Evolutionary conservation across 192 early-diverging fungal species (phyloP).

Genomic region (Linnemannia zychae): DNA sequence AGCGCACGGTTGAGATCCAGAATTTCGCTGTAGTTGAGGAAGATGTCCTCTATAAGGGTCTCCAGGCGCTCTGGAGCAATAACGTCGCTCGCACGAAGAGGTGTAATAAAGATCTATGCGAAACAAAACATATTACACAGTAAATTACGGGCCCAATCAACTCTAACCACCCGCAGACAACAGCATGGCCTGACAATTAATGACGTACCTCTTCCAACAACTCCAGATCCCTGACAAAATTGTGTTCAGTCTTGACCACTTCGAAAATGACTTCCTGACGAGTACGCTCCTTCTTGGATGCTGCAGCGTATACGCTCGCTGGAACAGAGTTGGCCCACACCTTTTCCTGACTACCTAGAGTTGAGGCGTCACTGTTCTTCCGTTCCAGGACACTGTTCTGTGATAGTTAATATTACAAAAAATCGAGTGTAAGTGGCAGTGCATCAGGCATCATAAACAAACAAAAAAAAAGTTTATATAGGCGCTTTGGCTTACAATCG

Average conservation of each 20-base stretch:
- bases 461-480: conserved; percentile 5
- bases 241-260: conserved; percentile 88
- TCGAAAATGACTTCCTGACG: conserved; percentile 98
- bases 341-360: conserved; percentile 29
- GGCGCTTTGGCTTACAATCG: conserved; percentile 9
- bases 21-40: conserved; percentile 79
- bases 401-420: neutral
- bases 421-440: neutral
- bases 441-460: neutral
- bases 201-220: conserved; percentile 81
- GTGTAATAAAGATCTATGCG: conserved; percentile 36
- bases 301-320: conserved; percentile 76
- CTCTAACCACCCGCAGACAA: neutral
- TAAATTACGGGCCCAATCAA: neutral
- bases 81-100: conserved; percentile 36
- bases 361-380: conserved; percentile 66
- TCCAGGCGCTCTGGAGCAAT: conserved; percentile 36
- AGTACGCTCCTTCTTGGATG: conserved; percentile 77
- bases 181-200: neutral
- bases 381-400: conserved; percentile 24
- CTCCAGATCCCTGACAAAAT: conserved; percentile 91
- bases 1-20: conserved; percentile 68
- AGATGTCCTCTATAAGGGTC: conserved; percentile 76
- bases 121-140: neutral
- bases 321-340: conserved; percentile 85